phyloP scores from a whole-genome alignment of 768 basidiomycete species.

The Hygrocybe coccinea region DNA sequence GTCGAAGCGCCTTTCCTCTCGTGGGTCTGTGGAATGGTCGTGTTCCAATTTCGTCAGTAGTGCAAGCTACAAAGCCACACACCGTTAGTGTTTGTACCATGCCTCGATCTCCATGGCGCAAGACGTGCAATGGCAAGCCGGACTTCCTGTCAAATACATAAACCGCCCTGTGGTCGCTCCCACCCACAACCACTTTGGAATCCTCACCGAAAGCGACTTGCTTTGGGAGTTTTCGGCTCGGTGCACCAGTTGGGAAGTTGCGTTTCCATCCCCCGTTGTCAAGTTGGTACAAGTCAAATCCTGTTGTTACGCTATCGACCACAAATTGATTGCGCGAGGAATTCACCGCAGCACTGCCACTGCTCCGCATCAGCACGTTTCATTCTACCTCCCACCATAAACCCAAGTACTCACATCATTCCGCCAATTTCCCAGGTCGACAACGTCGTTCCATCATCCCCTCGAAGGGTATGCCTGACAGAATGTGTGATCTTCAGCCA shows the following conservation, averaged over 20 bases:
- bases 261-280: constrained; percentile 15
- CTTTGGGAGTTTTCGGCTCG: constrained; percentile 14
- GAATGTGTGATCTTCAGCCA: not conserved
- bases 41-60: not conserved
- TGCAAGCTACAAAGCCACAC: not conserved
- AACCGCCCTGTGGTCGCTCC: constrained; percentile 20
- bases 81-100: constrained; percentile 10
- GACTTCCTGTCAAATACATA: constrained; percentile 21
- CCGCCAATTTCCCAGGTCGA: not conserved
- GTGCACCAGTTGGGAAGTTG: constrained; percentile 8
- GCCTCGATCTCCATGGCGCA: constrained; percentile 12
- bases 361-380: not conserved
- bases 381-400: not conserved
- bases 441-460: not conserved
- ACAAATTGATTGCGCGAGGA: constrained; percentile 10
- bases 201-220: constrained; percentile 15
- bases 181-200: constrained; percentile 12
- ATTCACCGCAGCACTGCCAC: constrained; percentile 13
- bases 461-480: not conserved
- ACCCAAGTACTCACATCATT: not conserved
- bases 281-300: constrained; percentile 18
- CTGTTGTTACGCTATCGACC: constrained; percentile 17
- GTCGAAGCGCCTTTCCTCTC: not conserved
- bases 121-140: constrained; percentile 7
- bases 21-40: not conserved